Evolutionary conservation across 805 yeast species (phyloP).

Genomic region (Starmerella bombi): DNA sequence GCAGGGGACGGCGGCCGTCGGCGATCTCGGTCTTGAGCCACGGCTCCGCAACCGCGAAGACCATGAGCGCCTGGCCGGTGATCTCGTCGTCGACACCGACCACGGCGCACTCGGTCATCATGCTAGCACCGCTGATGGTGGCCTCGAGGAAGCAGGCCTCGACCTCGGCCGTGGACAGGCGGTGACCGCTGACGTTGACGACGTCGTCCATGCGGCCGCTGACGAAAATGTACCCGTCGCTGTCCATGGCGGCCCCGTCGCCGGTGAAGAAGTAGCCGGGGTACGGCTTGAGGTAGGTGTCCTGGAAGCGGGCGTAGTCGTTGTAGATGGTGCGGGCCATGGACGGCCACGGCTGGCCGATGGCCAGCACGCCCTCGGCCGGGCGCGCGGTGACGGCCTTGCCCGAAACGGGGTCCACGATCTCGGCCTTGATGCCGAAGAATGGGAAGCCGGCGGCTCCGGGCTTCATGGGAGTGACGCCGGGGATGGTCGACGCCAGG

Average conservation of each 20-base stretch:
- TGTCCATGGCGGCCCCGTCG: conserved; percentile 96
- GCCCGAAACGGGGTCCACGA: conserved; percentile 89
- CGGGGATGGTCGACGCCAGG: conserved; percentile 86
- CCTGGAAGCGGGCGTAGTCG: conserved; percentile 73
- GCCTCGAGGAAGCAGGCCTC: conserved; percentile 52
- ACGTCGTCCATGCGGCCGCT: conserved; percentile 98
- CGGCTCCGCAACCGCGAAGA: conserved; percentile 46
- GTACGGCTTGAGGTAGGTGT: conserved; percentile 86
- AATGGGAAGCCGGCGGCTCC: conserved; percentile 95
- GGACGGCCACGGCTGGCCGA: conserved; percentile 92
- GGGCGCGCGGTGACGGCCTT: conserved; percentile 71
- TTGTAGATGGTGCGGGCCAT: conserved; percentile 93
- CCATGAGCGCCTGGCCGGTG: conserved; percentile 95
- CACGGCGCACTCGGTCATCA: conserved; percentile 91
- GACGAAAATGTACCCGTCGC: conserved; percentile 94
- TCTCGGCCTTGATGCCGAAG: conserved; percentile 83
- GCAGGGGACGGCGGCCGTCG: conserved; percentile 26
- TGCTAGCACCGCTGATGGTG: conserved; percentile 51
- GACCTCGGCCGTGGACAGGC: conserved; percentile 96
- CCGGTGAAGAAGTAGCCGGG: conserved; percentile 93
- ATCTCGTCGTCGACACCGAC: conserved; percentile 89
- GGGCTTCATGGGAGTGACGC: conserved; percentile 88
- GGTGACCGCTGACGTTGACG: conserved; percentile 94
- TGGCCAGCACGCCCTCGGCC: conserved; percentile 92
- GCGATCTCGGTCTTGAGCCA: conserved; percentile 47